These are phyloP conservation scores for Volvariella surrecta DNA, from an alignment of 1,284 basidiomycete genomes.

Conservation along the genomic window DNA sequence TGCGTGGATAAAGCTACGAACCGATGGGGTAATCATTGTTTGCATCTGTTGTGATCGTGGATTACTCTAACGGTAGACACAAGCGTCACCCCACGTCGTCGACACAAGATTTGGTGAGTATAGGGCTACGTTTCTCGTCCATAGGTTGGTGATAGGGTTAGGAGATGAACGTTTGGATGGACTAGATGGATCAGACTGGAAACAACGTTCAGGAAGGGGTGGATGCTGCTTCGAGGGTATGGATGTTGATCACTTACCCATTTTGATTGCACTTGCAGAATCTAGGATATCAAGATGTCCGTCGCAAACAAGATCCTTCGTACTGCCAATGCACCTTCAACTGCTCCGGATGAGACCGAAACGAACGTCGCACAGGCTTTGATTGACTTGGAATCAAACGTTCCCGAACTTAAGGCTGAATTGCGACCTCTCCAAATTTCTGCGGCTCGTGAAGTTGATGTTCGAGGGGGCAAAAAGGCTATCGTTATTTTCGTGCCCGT, in stretches of 20 bases:
- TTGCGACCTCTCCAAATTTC: slow-evolving; percentile 95
- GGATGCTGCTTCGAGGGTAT: slow-evolving; percentile 38
- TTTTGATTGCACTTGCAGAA: slow-evolving; percentile 22
- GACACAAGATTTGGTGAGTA: slow-evolving; percentile 38
- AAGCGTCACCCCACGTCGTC: slow-evolving; percentile 25
- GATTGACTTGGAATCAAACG: slow-evolving; percentile 96
- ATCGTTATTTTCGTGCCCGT: slow-evolving; percentile 98
- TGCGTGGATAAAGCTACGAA: no score
- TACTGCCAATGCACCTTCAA: slow-evolving; percentile 91
- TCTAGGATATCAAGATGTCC: slow-evolving; percentile 54
- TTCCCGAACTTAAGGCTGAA: slow-evolving; percentile 96
- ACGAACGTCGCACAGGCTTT: slow-evolving; percentile 91
- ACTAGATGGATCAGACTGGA: neutral
- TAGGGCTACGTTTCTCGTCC: slow-evolving; percentile 13
- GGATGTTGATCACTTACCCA: slow-evolving; percentile 28
- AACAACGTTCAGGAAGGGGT: slow-evolving; percentile 20
- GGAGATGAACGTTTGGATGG: slow-evolving; percentile 5
- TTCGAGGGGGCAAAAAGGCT: slow-evolving; percentile 99
- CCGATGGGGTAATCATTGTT: slow-evolving; percentile 15
- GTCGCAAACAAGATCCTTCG: slow-evolving; percentile 81
- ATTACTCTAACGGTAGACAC: slow-evolving; percentile 18
- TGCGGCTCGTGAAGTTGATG: slow-evolving; percentile 97
- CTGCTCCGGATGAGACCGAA: slow-evolving; percentile 90
- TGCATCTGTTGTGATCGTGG: slow-evolving; percentile 25
- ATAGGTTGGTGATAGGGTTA: slow-evolving; percentile 14